Evolutionary conservation across 345 rosid genomes (phyloP).

Genomic region (Hibiscus trionum): DNA sequence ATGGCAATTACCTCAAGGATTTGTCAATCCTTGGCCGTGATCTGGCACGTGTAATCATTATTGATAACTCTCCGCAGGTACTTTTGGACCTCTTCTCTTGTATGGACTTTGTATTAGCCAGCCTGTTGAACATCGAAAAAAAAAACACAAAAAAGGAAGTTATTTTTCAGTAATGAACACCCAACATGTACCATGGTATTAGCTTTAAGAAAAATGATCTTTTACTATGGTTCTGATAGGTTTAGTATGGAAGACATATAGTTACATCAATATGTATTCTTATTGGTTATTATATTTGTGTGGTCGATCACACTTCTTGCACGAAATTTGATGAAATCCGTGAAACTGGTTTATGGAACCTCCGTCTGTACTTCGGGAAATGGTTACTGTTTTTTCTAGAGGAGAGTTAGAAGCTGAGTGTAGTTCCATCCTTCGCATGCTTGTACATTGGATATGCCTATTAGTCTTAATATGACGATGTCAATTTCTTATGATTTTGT

Average conservation of each 20-base stretch:
- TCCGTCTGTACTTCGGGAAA: not conserved
- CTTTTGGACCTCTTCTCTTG: not conserved
- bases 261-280: not conserved
- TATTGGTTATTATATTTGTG: not conserved
- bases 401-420: not conserved
- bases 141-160: too few species aligned
- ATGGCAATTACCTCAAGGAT: conserved; percentile 93
- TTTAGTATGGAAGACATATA: not conserved
- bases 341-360: not conserved
- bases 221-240: not conserved
- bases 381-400: not conserved
- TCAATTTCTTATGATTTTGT: not conserved
- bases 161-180: too few species aligned
- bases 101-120: not conserved
- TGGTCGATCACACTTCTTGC: not conserved
- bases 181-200: too few species aligned
- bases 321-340: not conserved
- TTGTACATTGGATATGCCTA: too few species aligned
- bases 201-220: not conserved
- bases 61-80: conserved; percentile 99
- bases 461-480: not conserved
- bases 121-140: not conserved
- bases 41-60: conserved; percentile 68
- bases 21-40: conserved; percentile 94
- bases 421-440: too few species aligned